These are phyloP conservation scores for Fomitopsis pulvina DNA, from an alignment of 768 basidiomycete genomes.

Conservation along the genomic window DNA sequence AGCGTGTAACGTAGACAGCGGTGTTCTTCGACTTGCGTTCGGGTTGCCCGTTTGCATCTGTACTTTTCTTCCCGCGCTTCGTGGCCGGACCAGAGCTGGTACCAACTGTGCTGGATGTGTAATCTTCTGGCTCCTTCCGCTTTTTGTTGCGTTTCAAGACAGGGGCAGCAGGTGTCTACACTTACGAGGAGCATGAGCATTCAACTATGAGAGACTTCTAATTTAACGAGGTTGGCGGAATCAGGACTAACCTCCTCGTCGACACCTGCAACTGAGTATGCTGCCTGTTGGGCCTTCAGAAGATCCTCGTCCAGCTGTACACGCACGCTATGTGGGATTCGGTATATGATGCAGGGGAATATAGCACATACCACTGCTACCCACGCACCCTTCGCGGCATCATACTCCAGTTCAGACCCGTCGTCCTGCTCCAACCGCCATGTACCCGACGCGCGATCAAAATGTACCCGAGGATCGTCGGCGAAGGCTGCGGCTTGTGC, in stretches of 20 bases:
- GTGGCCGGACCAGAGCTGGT: slow-evolving; percentile 44
- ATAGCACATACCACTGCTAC: slow-evolving; percentile 71
- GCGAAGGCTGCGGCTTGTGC: slow-evolving; percentile 65
- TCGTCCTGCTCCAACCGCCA: slow-evolving; percentile 91
- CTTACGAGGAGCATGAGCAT: slow-evolving; percentile 1
- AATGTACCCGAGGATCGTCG: slow-evolving; percentile 78
- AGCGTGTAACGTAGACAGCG: slow-evolving; percentile 80
- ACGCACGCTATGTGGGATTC: no score
- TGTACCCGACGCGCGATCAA: slow-evolving; percentile 63
- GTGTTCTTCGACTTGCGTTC: slow-evolving; percentile 84
- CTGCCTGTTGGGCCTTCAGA: slow-evolving; percentile 86
- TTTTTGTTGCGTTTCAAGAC: slow-evolving; percentile 78
- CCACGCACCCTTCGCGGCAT: slow-evolving; percentile 70
- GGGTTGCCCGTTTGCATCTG: slow-evolving; percentile 4
- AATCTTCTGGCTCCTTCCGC: slow-evolving; percentile 68
- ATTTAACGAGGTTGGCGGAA: background rate
- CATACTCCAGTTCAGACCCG: slow-evolving; percentile 88
- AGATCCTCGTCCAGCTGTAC: slow-evolving; percentile 81
- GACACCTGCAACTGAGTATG: slow-evolving; percentile 87
- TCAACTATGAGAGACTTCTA: background rate
- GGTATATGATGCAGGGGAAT: background rate
- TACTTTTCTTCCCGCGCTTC: slow-evolving; percentile 57
- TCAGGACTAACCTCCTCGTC: slow-evolving; percentile 78
- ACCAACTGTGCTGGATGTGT: slow-evolving; percentile 47
- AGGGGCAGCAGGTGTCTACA: slow-evolving; percentile 81